Evolutionary conservation across 495 filamentous ascomycete species (phyloP), one percentile per base, ranked within the genome.

Genomic region (Annulohypoxylon nitens): DNA sequence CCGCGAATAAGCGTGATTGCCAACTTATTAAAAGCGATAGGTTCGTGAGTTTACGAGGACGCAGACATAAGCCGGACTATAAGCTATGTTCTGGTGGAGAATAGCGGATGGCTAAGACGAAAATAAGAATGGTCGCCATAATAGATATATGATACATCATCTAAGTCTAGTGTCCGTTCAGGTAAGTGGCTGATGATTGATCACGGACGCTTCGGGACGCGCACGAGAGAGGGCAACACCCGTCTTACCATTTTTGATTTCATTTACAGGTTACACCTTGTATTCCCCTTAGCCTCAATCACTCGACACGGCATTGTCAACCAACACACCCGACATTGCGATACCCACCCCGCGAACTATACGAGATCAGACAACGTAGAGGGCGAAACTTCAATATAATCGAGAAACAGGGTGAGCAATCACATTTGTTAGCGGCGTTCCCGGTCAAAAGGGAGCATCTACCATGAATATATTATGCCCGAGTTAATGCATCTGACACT

Each of bases 161-260:
- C 16, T 54, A 57, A 43, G 39, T 61, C 25, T 25, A 48, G 18
- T 26, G 41, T 60, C 71, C 25, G 55, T 33, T 67, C 53, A 65
- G 63, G 33, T 36, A 64, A 67, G 63, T 50, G 33, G 67, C 58
- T 70, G 63, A 64, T 62, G 51, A 47, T 20, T 47, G 43, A 47
- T 47, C 43, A 60, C 72, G 51, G 72, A 67, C 72, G 67, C 67
- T 70, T 75, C 67, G 72, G 72, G 67, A 70, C 67, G 72, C 16
- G 34, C 58, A 68, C 57, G 63, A 75, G 61, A 67, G 71, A 43
- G 50, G 48, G 20, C 67, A 36, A 50, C 72, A 64, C 45, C 72
- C 63, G 72, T 75, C 72, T 70, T 67, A 75, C 72, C 59, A 68
- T 51, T 26, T 55, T 55, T 69, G 23, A 67, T 61, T 30, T 41